Evolutionary conservation across 2,329 filamentous ascomycete species (phyloP), one percentile per base, ranked within the genome.

Genomic region (Trichocomaceae sp.): DNA sequence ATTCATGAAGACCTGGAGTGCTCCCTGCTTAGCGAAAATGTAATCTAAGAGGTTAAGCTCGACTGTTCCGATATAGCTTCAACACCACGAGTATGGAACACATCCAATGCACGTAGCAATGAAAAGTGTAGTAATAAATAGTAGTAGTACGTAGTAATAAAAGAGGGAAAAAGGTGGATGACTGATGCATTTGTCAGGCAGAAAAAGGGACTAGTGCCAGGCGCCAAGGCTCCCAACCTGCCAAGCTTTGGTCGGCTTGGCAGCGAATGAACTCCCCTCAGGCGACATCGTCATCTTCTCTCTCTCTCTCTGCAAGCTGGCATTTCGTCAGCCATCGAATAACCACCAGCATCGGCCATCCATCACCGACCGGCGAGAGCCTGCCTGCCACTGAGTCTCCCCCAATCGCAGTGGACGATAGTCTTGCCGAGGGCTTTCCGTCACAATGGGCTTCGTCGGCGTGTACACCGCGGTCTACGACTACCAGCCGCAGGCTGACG

Each of bases 381-480:
- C 13, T 42, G 17, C 17, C 1, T 42, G 7, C 39, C 17, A 13
- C 39, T 17, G 39, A 42, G 1, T 10, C 23, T 2, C 17, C 19
- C 10, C 19, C 39, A 2, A 42, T 22, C 39, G 39, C 39, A 42
- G 39, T 42, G 39, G 39, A 19, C 19, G 8, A 42, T 42, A 10
- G 17, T 42, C 22, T 31, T n/a, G 13, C 31, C 42, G 42, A 47
- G 33, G 50, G 42, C 39, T 29, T 19, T 6, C 31, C 51, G 51
- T 39, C 61, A 69, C 57, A 54, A 96, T 96, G 91, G 90, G 87
- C 61, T 97, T 97, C 77, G 75, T 95, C 66, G 91, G 90, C 64
- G 84, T 97, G 62, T 96, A 89, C 77, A 87, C 84, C 69, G 92
- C 91, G 66, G 68, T 96, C 66, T 97, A 95, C 79, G 90, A 96